Evolutionary conservation across 371 early-diverging fungal genomes (phyloP).

Genomic region (Circinella umbellata): DNA sequence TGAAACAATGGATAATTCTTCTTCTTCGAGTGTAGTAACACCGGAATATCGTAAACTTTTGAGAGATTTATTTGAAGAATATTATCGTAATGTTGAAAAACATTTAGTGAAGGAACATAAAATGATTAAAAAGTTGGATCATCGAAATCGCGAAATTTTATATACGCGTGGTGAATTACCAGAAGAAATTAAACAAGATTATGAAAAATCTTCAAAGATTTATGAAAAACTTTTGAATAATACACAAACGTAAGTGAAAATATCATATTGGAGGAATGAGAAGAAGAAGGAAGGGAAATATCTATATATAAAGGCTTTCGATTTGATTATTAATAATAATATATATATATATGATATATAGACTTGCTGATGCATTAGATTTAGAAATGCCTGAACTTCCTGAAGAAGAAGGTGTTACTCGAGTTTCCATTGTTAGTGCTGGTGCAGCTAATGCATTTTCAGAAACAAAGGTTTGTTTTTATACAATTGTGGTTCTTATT

Average conservation of each 20-base stretch:
- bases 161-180: constrained; percentile 84
- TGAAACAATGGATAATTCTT: constrained; percentile 18
- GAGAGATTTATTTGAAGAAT: constrained; percentile 64
- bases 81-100: constrained; percentile 66
- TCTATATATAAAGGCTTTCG: not conserved
- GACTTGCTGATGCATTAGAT: constrained; percentile 68
- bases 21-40: constrained; percentile 37
- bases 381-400: constrained; percentile 79
- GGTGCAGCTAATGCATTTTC: constrained; percentile 35
- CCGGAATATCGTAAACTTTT: constrained; percentile 59
- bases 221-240: constrained; percentile 75
- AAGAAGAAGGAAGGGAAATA: not conserved
- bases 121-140: constrained; percentile 75
- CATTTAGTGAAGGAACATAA: constrained; percentile 80
- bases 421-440: constrained; percentile 56
- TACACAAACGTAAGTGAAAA: constrained; percentile 52
- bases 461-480: constrained; percentile 43
- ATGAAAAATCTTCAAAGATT: constrained; percentile 70
- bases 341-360: constrained; percentile 21
- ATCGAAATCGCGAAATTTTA: constrained; percentile 76
- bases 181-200: constrained; percentile 81
- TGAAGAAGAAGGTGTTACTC: constrained; percentile 60
- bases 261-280: not conserved
- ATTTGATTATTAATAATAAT: not conserved
- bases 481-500: too few relatives aligned